phyloP scores from a whole-genome alignment of 2,329 filamentous ascomycete species.

The Pleomassaria siparia region DNA sequence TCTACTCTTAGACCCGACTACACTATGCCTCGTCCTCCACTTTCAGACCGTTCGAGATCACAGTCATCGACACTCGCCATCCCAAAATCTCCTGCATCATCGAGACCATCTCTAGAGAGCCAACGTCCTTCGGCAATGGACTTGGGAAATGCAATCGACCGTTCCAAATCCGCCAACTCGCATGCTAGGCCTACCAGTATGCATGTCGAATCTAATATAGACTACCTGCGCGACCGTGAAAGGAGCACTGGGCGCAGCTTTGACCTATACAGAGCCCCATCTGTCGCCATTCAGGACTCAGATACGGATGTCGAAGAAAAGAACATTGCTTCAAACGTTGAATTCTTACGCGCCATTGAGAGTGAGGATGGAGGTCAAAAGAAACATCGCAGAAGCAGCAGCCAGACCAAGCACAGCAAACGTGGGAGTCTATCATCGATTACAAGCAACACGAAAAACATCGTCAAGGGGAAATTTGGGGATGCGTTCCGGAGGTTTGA shows the following conservation, averaged over 20 bases:
- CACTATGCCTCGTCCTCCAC: constrained; percentile 43
- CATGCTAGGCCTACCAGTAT: constrained; percentile 77
- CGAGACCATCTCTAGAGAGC: constrained; percentile 71
- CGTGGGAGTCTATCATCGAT: constrained; percentile 70
- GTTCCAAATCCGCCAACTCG: constrained; percentile 65
- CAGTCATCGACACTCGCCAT: constrained; percentile 52
- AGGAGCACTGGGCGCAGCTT: constrained; percentile 47
- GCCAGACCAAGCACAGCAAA: constrained; percentile 65
- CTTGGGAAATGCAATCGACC: constrained; percentile 57
- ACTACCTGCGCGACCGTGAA: constrained; percentile 79
- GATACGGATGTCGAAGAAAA: constrained; percentile 58
- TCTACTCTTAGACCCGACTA: constrained; percentile 42
- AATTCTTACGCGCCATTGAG: constrained; percentile 78
- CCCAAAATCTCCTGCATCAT: constrained; percentile 58
- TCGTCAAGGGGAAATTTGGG: constrained; percentile 85
- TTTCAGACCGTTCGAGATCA: constrained; percentile 55
- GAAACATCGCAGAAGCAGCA: constrained; percentile 57
- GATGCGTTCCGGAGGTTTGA: constrained; percentile 95
- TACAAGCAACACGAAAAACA: constrained; percentile 73
- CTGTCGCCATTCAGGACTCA: constrained; percentile 36
- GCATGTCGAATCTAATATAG: constrained; percentile 78
- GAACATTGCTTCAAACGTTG: constrained; percentile 76
- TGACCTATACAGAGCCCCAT: constrained; percentile 30
- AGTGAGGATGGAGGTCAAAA: constrained; percentile 57
- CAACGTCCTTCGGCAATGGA: constrained; percentile 67